phyloP scores from a whole-genome alignment of 1,284 basidiomycete species.

The Neolentinus lepideus region DNA sequence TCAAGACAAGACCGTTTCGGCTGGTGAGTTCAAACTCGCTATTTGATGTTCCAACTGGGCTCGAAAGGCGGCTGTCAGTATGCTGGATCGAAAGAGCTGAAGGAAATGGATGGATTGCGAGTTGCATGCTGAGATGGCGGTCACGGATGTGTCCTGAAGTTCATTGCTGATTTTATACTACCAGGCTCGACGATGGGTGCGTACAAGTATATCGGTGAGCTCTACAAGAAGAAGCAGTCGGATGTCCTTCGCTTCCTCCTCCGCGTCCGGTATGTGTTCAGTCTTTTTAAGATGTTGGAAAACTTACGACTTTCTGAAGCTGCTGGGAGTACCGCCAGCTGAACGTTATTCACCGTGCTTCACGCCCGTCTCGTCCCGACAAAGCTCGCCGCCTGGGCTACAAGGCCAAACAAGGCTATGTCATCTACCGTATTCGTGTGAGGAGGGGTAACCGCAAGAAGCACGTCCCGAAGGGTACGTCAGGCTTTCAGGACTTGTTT shows the following conservation, averaged over 20 bases:
- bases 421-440: constrained; percentile 97
- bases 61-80: not conserved
- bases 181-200: constrained; percentile 59
- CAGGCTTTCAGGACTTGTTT: not conserved
- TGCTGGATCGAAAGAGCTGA: not conserved
- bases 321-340: constrained; percentile 99
- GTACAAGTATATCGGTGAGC: constrained; percentile 97
- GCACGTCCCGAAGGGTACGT: constrained; percentile 90
- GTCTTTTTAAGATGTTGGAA: not conserved
- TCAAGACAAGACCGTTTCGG: not conserved
- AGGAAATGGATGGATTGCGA: not conserved
- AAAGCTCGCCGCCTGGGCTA: constrained; percentile 98
- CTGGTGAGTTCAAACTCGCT: not conserved
- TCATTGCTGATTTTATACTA: constrained; percentile 3
- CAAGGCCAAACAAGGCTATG: constrained; percentile 99
- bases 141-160: not conserved
- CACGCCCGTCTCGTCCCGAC: constrained; percentile 96
- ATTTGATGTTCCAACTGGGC: not conserved
- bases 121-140: not conserved
- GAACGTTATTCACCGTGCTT: constrained; percentile 97
- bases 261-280: constrained; percentile 75
- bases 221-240: constrained; percentile 94
- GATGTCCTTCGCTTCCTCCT: constrained; percentile 98
- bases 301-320: constrained; percentile 30
- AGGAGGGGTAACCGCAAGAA: constrained; percentile 99